Percentiles rank a stretch among this genome's conserved stretches.
These are phyloP conservation scores for Geranomyces variabilis DNA, from an alignment of 192 early-diverging fungal species.

Conservation along the genomic window DNA sequence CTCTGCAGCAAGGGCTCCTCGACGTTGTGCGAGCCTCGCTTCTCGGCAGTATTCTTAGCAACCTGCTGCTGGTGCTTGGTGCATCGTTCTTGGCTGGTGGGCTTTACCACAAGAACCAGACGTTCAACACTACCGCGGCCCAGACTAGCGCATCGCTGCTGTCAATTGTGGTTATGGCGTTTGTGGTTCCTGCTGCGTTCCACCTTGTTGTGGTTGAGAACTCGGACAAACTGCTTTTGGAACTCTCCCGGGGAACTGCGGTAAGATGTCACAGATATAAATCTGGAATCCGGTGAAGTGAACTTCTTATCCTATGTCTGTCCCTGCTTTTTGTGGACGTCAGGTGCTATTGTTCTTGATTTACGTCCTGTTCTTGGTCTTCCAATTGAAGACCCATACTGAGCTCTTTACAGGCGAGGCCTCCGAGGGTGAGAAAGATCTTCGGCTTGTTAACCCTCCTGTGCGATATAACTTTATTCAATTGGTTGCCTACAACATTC, in stretches of 20 bases:
- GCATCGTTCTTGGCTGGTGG: conserved; percentile 87
- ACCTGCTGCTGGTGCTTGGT: conserved; percentile 84
- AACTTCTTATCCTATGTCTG: no score
- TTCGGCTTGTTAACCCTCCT: no score
- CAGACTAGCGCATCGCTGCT: conserved; percentile 36
- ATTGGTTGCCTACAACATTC: no score
- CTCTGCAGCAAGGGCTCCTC: conserved; percentile 75
- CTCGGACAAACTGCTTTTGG: conserved; percentile 24
- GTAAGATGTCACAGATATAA: conserved; percentile 16
- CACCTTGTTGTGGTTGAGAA: conserved; percentile 7
- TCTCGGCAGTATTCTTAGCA: conserved; percentile 88
- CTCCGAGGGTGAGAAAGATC: not conserved
- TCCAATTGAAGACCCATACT: conserved; percentile 87
- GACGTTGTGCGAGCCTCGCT: conserved; percentile 87
- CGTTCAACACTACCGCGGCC: conserved; percentile 36
- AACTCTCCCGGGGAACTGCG: conserved; percentile 36
- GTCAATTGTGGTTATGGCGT: conserved; percentile 20
- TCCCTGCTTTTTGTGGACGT: no score
- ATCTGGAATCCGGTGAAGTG: not conserved
- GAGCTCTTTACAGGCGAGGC: conserved; percentile 39
- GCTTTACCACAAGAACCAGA: conserved; percentile 64
- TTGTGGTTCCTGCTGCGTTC: conserved; percentile 40
- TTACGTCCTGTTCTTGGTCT: conserved; percentile 62
- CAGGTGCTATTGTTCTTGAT: conserved; percentile 50
- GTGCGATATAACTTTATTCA: no score